A percentile compares a stretch with the other conserved stretches of the same genome.
These are phyloP conservation scores for Triticum aestivum DNA, from an alignment of 176 grass and related monocot genomes.

Conservation along the genomic window DNA sequence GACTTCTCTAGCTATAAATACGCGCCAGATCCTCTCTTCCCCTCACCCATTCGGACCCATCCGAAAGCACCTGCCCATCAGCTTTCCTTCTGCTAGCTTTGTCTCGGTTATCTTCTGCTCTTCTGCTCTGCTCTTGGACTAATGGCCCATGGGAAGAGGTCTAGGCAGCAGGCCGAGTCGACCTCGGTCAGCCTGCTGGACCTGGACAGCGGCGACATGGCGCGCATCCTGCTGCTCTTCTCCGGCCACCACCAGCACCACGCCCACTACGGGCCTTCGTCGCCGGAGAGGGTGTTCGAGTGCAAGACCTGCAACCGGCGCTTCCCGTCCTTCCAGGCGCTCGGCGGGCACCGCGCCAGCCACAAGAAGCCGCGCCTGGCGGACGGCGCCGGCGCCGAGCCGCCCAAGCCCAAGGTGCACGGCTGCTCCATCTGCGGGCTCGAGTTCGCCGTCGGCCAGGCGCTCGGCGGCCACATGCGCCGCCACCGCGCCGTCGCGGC, in stretches of 20 bases:
- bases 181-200: slow-evolving; percentile 35
- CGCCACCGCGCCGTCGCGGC: slow-evolving; percentile 56
- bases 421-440: slow-evolving; percentile 93
- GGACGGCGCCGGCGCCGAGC: slow-evolving; percentile 17
- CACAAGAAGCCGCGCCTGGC: slow-evolving; percentile 75
- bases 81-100: neutral
- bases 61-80: neutral
- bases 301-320: slow-evolving; percentile 87
- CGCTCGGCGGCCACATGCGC: slow-evolving; percentile 94
- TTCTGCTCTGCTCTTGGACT: neutral
- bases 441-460: slow-evolving; percentile 91
- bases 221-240: slow-evolving; percentile 65
- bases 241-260: slow-evolving; percentile 29
- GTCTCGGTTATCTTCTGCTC: neutral
- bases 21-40: neutral
- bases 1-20: slow-evolving; percentile 35
- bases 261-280: neutral
- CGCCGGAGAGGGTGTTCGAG: slow-evolving; percentile 67
- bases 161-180: slow-evolving; percentile 39
- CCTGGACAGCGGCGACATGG: slow-evolving; percentile 54
- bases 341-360: slow-evolving; percentile 93
- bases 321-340: slow-evolving; percentile 92
- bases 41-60: neutral
- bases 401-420: slow-evolving; percentile 71
- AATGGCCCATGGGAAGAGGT: slow-evolving; percentile 66